Evolutionary conservation across 441 rosid genomes (phyloP).

Genomic region (Jatropha multifida): DNA sequence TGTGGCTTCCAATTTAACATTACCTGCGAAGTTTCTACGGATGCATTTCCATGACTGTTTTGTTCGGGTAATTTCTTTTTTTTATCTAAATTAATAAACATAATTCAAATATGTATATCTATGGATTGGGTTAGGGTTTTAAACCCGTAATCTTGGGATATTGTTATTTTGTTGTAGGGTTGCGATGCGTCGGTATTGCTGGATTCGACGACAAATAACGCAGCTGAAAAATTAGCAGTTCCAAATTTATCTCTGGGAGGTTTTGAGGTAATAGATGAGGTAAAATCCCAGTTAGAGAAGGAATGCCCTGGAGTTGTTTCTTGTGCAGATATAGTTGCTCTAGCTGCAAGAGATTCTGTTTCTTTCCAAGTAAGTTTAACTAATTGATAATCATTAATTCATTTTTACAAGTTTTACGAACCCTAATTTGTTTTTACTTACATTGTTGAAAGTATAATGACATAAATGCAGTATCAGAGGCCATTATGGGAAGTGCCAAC

Average conservation of each 20-base stretch:
- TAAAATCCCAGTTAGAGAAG: constrained; percentile 51
- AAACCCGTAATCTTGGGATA: too few species aligned
- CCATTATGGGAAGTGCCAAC: constrained; percentile 57
- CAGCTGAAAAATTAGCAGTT: constrained; percentile 69
- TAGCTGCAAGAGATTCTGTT: constrained; percentile 83
- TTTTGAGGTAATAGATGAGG: constrained; percentile 71
- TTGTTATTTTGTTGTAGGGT: constrained; percentile 40
- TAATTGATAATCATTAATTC: background rate
- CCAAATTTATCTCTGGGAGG: constrained; percentile 71
- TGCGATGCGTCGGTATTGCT: constrained; percentile 77
- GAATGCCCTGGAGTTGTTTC: constrained; percentile 80
- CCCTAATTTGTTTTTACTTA: background rate
- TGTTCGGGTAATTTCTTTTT: constrained; percentile 42
- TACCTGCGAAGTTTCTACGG: constrained; percentile 66
- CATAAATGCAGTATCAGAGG: constrained; percentile 35
- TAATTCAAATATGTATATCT: background rate
- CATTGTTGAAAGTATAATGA: too few species aligned
- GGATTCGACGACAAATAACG: constrained; percentile 67
- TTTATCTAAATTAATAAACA: background rate
- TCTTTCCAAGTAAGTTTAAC: constrained; percentile 45
- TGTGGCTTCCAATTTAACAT: constrained; percentile 57
- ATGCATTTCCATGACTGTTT: constrained; percentile 93
- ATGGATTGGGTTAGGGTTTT: background rate
- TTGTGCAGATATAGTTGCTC: constrained; percentile 78
- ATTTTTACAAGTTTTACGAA: background rate